Base-by-base conservation (phyloP, 1,284 basidiomycete species). In the Ganoderma leucocontextum region DNA sequence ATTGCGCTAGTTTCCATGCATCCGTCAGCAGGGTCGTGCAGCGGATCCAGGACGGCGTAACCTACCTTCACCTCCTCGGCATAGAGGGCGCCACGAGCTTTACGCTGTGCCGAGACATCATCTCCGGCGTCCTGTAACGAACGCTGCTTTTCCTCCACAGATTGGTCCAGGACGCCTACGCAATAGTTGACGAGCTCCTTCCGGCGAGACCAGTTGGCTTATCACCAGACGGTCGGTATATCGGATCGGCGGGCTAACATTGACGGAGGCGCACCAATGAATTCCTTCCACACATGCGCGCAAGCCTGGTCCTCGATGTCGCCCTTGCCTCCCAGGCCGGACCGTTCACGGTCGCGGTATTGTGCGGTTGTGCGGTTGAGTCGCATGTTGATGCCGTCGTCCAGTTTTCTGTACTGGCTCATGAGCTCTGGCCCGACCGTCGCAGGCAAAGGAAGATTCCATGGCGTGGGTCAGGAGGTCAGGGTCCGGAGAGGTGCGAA, bases 131-230 rank as follows among this genome's bases (percentile, higher is more conserved):
- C 80, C 57, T 85, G 80, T 53, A 89, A 73, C n/a, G 81, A 75
- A 69, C 78, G 80, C 73, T 83, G 86, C 77, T 91, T 92, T 75
- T 88, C 85, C 25, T 84, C 83, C 75, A 91, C 79, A 19, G 90
- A 89, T 22, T 86, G 82, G 75, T 93, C 91, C 57, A 95, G 87
- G 0, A 93, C 91, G 41, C 82, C 79, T 17, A 91, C 87, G 72
- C 95, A 97, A 78, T 94, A 97, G 15, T 90, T 84, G 47, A 96
- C 86, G 66, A 97, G 86, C 70, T 92, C 89, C 67, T 89, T 89
- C 69, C 95, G 86, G 63, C 92, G 89, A 73, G 88, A 90, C 95
- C 95, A 96, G 70, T 95, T 95, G 62, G 89, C 94, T 95, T 72
- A 53, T 35, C 33, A 52, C 19, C n/a, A 35, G 2, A 62, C 41